These are phyloP conservation scores for Capsicum pubescens DNA, from an alignment of 257 asterid species.

Conservation along the genomic window DNA sequence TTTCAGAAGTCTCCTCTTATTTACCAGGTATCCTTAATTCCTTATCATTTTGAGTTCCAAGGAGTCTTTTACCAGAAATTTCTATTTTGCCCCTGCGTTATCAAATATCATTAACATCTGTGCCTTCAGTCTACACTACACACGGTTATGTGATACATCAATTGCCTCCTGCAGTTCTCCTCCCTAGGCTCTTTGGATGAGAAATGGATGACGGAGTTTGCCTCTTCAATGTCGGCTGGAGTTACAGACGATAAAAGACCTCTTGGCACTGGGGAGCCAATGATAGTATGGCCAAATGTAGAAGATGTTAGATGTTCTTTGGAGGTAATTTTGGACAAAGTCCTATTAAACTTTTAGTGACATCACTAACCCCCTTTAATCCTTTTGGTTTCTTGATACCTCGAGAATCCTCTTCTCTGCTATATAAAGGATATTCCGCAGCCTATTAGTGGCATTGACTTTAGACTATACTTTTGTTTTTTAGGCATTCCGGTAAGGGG, in stretches of 20 bases:
- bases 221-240: conserved; percentile 88
- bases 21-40: conserved; percentile 62
- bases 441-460: conserved; percentile 13
- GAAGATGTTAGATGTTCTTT: conserved; percentile 90
- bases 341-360: background rate
- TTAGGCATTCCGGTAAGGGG: no score
- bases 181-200: conserved; percentile 96
- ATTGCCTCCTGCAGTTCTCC: conserved; percentile 69
- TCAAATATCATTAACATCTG: background rate
- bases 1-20: conserved; percentile 88
- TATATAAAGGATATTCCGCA: background rate
- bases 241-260: conserved; percentile 72
- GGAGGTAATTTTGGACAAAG: conserved; percentile 59
- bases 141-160: background rate
- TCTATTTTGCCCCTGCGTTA: background rate
- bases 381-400: background rate
- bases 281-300: conserved; percentile 90
- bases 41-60: conserved; percentile 28
- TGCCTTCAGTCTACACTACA: background rate
- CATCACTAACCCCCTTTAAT: background rate
- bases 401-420: background rate
- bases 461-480: background rate
- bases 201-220: conserved; percentile 95
- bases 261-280: conserved; percentile 80
- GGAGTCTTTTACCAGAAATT: conserved; percentile 27